Evolutionary conservation across 139 green algal species (phyloP).

Genomic region (Chara braunii): DNA sequence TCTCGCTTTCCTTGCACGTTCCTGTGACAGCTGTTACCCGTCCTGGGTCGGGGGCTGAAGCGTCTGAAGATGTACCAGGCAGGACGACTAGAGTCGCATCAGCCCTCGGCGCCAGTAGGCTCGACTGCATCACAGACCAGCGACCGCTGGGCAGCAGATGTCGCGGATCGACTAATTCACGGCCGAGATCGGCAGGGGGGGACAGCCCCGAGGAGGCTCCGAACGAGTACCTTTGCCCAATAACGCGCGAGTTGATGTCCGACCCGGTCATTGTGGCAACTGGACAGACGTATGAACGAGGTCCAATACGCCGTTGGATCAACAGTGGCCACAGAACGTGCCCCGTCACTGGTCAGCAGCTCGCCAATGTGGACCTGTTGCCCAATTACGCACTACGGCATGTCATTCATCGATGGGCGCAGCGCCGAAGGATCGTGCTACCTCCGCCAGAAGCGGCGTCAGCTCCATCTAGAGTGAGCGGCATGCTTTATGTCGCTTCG

Average conservation of each 20-base stretch:
- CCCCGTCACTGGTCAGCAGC: constrained; percentile 24
- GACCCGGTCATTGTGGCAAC: constrained; percentile 31
- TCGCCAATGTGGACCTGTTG: constrained; percentile 13
- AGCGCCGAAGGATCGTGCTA: background rate
- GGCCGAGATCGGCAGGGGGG: no score
- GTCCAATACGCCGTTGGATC: constrained; percentile 26
- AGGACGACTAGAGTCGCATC: no score
- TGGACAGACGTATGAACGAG: constrained; percentile 27
- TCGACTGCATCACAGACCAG: no score
- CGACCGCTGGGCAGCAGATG: no score
- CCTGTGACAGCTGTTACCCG: no score
- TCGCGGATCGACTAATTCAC: no score
- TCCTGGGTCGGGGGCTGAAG: background rate
- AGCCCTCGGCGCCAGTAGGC: no score
- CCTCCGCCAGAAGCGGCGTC: no score
- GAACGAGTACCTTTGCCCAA: constrained; percentile 15
- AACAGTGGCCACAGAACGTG: constrained; percentile 22
- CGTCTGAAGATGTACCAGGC: background rate
- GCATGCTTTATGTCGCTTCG: no score
- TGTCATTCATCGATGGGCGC: constrained; percentile 12
- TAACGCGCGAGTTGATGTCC: constrained; percentile 26
- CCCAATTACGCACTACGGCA: constrained; percentile 23
- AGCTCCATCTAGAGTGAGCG: no score
- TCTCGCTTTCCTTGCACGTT: no score
- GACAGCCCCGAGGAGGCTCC: constrained; percentile 25